phyloP scores from a whole-genome alignment of 1,284 basidiomycete species.

The Cryptococcus maquisensis region DNA sequence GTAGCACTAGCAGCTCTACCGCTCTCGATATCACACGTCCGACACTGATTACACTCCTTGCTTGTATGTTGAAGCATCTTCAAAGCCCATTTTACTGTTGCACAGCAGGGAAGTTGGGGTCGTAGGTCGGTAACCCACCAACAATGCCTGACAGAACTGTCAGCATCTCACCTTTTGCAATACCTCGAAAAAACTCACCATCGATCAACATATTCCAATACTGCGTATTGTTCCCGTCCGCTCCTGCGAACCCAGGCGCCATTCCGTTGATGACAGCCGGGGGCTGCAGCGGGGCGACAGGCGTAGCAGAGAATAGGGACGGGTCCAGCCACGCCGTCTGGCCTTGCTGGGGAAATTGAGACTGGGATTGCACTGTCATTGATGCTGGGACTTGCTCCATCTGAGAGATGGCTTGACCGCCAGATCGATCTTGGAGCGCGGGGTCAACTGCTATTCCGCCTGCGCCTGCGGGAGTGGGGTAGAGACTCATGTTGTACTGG shows the following conservation, averaged over 20 bases:
- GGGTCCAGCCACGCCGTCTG: constrained; percentile 16
- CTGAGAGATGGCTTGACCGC: neutral
- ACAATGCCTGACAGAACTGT: constrained; percentile 12
- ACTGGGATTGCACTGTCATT: neutral
- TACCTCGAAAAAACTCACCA: constrained; percentile 19
- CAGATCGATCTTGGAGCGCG: neutral
- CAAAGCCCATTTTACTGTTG: neutral
- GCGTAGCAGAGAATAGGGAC: constrained; percentile 8
- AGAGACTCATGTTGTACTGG: neutral
- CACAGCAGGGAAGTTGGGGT: constrained; percentile 5
- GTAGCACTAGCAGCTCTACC: neutral
- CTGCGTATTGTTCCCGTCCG: constrained; percentile 23
- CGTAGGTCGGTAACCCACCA: constrained; percentile 11
- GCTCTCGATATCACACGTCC: too few species aligned
- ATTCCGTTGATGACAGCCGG: neutral
- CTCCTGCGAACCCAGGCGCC: neutral
- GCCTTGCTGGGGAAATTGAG: neutral
- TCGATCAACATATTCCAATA: constrained; percentile 39
- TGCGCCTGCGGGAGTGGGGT: neutral
- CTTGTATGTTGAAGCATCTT: neutral
- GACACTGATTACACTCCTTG: neutral
- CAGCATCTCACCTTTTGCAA: neutral
- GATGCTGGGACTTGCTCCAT: neutral
- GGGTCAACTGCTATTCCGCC: too few species aligned
- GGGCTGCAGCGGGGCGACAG: neutral